Base-by-base conservation (phyloP, 805 yeast species). In the Tetrapisispora phaffii region DNA sequence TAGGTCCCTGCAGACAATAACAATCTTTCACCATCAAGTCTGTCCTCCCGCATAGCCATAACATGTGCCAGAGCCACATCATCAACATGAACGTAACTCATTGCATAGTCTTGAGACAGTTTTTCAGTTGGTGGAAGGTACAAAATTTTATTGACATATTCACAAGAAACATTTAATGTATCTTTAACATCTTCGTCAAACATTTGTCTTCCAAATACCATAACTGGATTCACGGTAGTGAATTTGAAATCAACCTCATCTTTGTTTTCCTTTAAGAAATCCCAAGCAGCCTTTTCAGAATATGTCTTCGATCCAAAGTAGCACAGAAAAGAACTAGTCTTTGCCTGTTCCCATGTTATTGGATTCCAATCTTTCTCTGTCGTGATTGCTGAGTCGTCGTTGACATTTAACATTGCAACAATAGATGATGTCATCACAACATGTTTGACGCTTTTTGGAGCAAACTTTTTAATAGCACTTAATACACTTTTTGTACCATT, bases 11-110 rank as follows among this genome's bases (percentile, higher is more conserved):
- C 54, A 16, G 49, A 34, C 32, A 59, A 36, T 15, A 61, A 46
- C 28, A 70, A 57, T 51, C 74, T 65, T 42, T 69, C 52, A 16
- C 65, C 66, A 28, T 53, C 45, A 37, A 50, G 48, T 21, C 65
- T 62, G 26, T 57, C 60, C 44, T 60, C 65, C 52, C 70, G 72
- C 44, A 75, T 66, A 2, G 82, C 79, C 21, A 59, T 52, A n/a
- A 76, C 54, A 54, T 80, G 85, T 8, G 80, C 77, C 42, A 55
- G 57, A 13, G 85, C 84, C 29, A 75, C 81, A 55, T 80, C 85
- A 55, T 83, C 70, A 13, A 79, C 84, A 57, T 79, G 82, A 39
- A 75, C 66, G 39, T 57, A 68, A 13, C 53, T 54, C 50, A 57
- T 51, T 17, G 21, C 19, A 29, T 33, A 23, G 6, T 34, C 39